Evolutionary conservation across 2,329 filamentous ascomycete genomes (phyloP).

Genomic region (Diaporthe citri): DNA sequence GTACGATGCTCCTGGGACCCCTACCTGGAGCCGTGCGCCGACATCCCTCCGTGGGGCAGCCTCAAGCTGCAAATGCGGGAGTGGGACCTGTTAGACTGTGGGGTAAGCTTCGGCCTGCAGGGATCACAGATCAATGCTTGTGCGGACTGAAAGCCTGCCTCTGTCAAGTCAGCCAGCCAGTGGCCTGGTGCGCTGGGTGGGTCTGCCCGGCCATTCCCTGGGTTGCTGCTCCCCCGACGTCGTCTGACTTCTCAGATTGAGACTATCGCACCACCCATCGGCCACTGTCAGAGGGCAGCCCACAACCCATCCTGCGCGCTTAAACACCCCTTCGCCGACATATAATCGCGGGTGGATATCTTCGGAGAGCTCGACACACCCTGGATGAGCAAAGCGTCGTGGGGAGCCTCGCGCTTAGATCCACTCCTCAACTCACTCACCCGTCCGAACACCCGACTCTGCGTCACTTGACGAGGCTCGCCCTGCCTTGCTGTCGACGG

Average conservation of each 20-base stretch:
- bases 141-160: not conserved
- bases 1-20: slow-evolving; percentile 30
- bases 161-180: not conserved
- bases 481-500: slow-evolving; percentile 10
- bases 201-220: slow-evolving; percentile 20
- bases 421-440: slow-evolving; percentile 39
- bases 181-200: slow-evolving; percentile 9
- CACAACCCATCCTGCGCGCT: slow-evolving; percentile 11
- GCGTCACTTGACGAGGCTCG: slow-evolving; percentile 36
- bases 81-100: slow-evolving; percentile 28
- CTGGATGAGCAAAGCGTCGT: slow-evolving; percentile 27
- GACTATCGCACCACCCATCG: slow-evolving; percentile 28
- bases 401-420: slow-evolving; percentile 34
- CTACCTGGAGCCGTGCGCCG: slow-evolving; percentile 15
- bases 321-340: slow-evolving; percentile 15
- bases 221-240: slow-evolving; percentile 21
- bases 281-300: slow-evolving; percentile 19
- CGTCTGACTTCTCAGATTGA: slow-evolving; percentile 33
- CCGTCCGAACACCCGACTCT: slow-evolving; percentile 8
- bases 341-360: slow-evolving; percentile 21
- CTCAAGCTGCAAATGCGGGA: slow-evolving; percentile 34
- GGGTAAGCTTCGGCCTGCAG: slow-evolving; percentile 22
- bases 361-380: not conserved
- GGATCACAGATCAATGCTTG: slow-evolving; percentile 14
- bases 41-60: slow-evolving; percentile 20